Evolutionary conservation across 345 rosid species (phyloP).

Genomic region (Brassica carinata): DNA sequence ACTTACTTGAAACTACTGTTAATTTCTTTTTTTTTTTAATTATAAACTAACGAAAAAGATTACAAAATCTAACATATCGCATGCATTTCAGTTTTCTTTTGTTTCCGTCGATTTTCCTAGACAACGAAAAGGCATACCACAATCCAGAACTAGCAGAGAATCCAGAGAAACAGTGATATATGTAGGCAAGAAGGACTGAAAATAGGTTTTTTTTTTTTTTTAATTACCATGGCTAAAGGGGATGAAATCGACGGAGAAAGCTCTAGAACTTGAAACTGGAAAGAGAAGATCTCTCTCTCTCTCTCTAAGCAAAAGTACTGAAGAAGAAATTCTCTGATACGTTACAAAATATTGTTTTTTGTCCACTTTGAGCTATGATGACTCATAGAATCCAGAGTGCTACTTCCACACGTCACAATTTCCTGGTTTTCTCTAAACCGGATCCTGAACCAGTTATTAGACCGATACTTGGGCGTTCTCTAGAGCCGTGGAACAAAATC

Average conservation of each 20-base stretch:
- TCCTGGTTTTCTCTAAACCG: background rate
- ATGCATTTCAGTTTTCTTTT: background rate
- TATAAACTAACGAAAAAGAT: background rate
- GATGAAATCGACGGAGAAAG: slow-evolving; percentile 10
- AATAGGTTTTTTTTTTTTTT: background rate
- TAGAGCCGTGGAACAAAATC: background rate
- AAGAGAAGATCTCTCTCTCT: background rate
- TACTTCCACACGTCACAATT: background rate
- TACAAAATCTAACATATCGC: background rate
- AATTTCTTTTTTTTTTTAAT: background rate
- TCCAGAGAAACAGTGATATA: slow-evolving; percentile 4
- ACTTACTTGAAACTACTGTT: background rate
- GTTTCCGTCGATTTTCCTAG: background rate
- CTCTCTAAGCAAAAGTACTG: background rate
- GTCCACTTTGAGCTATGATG: background rate
- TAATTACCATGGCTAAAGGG: slow-evolving; percentile 28
- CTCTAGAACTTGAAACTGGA: background rate
- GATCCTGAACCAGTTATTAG: background rate
- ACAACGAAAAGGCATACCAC: background rate
- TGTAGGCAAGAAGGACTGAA: background rate
- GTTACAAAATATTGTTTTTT: background rate
- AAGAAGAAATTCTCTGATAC: background rate
- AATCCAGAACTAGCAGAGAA: background rate
- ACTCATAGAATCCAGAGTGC: background rate
- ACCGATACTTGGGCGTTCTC: background rate